Percentiles rank a stretch among this genome's conserved stretches.
phyloP scores from a whole-genome alignment of 192 early-diverging fungal genomes.

The Backusella tarrabulga region DNA sequence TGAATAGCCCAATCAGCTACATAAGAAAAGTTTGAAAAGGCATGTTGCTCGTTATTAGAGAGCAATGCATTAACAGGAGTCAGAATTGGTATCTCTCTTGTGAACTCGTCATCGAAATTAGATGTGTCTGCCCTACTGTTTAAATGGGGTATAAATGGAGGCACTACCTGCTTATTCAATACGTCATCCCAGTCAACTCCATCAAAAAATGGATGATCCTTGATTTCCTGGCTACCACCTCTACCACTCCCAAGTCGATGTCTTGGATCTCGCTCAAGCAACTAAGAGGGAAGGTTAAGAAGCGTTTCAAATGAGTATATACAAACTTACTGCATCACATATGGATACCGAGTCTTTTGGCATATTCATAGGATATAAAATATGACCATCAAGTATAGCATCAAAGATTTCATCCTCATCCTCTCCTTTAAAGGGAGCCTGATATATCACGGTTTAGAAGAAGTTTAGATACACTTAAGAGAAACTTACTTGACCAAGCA shows the following conservation, averaged over 20 bases:
- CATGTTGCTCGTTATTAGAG: conserved; percentile 81
- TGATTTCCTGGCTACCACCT: conserved; percentile 68
- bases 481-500: conserved; percentile 57
- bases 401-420: conserved; percentile 87
- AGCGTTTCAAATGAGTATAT: not conserved
- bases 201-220: conserved; percentile 71
- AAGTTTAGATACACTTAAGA: not conserved
- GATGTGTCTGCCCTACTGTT: conserved; percentile 77
- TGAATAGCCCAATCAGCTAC: conserved; percentile 76
- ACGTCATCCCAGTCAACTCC: conserved; percentile 79
- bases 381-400: conserved; percentile 78
- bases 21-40: conserved; percentile 89
- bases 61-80: conserved; percentile 87
- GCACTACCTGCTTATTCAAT: conserved; percentile 57
- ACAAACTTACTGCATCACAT: conserved; percentile 51
- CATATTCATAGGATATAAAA: conserved; percentile 72
- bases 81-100: conserved; percentile 80
- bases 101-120: conserved; percentile 98
- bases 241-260: conserved; percentile 62
- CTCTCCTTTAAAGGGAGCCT: conserved; percentile 72
- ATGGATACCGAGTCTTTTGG: conserved; percentile 63
- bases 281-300: conserved; percentile 31
- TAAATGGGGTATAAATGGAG: conserved; percentile 71
- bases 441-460: not conserved
- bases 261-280: conserved; percentile 69